These are phyloP conservation scores for Lasiodiplodia gonubiensis DNA, from an alignment of 2,329 filamentous ascomycete genomes.

Conservation along the genomic window DNA sequence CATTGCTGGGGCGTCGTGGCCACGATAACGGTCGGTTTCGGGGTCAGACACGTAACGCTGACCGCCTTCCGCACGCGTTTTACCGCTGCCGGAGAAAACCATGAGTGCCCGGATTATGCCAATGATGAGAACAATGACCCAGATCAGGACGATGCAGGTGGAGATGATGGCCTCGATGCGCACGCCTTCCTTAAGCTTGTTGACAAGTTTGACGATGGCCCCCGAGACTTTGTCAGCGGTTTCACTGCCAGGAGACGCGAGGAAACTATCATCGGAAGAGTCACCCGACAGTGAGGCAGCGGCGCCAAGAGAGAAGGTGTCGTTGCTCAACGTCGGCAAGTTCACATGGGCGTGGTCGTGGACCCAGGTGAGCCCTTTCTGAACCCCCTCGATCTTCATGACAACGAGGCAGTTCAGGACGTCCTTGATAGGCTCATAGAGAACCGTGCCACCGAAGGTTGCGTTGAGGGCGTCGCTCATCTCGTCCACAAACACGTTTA, in stretches of 20 bases:
- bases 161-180: constrained; percentile 82
- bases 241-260: constrained; percentile 74
- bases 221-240: constrained; percentile 82
- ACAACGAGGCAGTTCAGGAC: constrained; percentile 87
- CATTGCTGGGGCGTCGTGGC: constrained; percentile 24
- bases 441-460: constrained; percentile 81
- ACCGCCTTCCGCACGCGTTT: constrained; percentile 66
- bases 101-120: constrained; percentile 71
- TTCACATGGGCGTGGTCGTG: constrained; percentile 82
- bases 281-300: constrained; percentile 58
- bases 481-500: constrained; percentile 79
- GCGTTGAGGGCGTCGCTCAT: constrained; percentile 75
- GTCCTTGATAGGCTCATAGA: constrained; percentile 77
- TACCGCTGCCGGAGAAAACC: constrained; percentile 65
- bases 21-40: constrained; percentile 28
- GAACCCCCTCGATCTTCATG: constrained; percentile 81
- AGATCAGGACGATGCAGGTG: constrained; percentile 73
- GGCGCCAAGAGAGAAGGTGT: constrained; percentile 84
- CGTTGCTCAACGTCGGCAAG: constrained; percentile 77
- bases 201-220: constrained; percentile 73
- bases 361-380: constrained; percentile 93
- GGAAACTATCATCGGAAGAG: constrained; percentile 69
- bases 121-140: constrained; percentile 76
- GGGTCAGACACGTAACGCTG: constrained; percentile 43
- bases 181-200: constrained; percentile 70